phyloP scores from a whole-genome alignment of 306 rosid genomes.

The Cicer bijugum region DNA sequence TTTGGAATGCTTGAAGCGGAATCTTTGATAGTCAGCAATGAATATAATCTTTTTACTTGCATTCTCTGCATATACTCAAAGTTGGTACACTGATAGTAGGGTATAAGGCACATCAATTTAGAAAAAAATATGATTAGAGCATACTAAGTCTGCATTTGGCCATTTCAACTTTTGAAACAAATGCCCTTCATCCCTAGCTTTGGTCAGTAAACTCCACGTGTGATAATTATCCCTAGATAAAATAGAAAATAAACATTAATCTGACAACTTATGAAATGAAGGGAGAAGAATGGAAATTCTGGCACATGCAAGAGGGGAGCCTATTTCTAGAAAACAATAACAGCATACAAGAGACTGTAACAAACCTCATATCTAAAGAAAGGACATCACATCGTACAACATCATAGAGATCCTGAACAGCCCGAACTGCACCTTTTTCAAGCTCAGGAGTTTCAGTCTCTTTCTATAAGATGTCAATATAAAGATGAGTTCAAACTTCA shows the following conservation, averaged over 20 bases:
- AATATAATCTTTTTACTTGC: constrained; percentile 81
- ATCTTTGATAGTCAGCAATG: constrained; percentile 84
- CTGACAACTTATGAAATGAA: not conserved
- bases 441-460: constrained; percentile 61
- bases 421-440: constrained; percentile 83
- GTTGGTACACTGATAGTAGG: constrained; percentile 38
- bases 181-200: constrained; percentile 77
- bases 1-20: constrained; percentile 87
- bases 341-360: not conserved
- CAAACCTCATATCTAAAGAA: constrained; percentile 74
- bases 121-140: constrained; percentile 39
- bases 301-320: not conserved
- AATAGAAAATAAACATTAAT: constrained; percentile 36
- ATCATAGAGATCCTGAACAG: constrained; percentile 90
- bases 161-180: constrained; percentile 82
- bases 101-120: not conserved
- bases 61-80: constrained; percentile 56
- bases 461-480: constrained; percentile 57
- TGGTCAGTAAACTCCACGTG: constrained; percentile 66
- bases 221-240: constrained; percentile 67
- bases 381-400: constrained; percentile 74
- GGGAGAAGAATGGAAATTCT: constrained; percentile 9
- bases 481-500: constrained; percentile 12
- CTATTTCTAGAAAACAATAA: constrained; percentile 4
- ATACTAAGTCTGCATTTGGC: constrained; percentile 82